phyloP scores from a whole-genome alignment of 2,329 filamentous ascomycete species.

The Trematosphaeria pertusa region DNA sequence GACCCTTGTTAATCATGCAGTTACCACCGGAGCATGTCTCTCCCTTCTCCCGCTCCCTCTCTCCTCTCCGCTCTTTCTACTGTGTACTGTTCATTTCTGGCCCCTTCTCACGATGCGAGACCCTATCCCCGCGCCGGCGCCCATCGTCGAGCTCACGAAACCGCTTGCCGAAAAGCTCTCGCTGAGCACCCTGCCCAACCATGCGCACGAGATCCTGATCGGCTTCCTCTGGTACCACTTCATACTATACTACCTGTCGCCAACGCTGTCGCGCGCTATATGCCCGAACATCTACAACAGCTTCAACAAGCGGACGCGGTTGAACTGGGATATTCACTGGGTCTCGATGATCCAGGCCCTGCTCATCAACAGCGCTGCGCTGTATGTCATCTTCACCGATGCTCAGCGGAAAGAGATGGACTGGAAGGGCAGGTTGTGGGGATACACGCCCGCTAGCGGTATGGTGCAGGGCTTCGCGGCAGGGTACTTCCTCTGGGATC shows the following conservation, averaged over 20 bases:
- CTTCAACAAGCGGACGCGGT: conserved; percentile 67
- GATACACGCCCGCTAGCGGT: conserved; percentile 75
- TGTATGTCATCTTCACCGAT: conserved; percentile 74
- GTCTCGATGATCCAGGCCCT: conserved; percentile 79
- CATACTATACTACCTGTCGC: conserved; percentile 72
- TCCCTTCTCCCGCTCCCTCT: conserved; percentile 1
- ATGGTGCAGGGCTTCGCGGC: conserved; percentile 78
- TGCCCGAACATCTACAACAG: conserved; percentile 68
- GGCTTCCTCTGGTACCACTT: conserved; percentile 73
- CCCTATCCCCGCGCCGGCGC: conserved; percentile 69
- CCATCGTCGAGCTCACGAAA: conserved; percentile 63
- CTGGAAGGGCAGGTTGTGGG: conserved; percentile 75
- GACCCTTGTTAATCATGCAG: conserved; percentile 8
- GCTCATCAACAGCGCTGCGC: conserved; percentile 72
- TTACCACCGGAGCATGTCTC: conserved; percentile 7
- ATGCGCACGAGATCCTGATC: conserved; percentile 77
- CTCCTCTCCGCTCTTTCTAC: conserved; percentile 7
- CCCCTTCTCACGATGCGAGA: conserved; percentile 79
- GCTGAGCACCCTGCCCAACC: conserved; percentile 73
- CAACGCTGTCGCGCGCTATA: conserved; percentile 66
- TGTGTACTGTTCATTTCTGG: too few species aligned
- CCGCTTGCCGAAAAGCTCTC: conserved; percentile 68
- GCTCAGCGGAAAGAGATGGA: conserved; percentile 70
- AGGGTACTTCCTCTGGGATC: conserved; percentile 85
- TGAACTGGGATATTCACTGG: conserved; percentile 89